These are phyloP conservation scores for Fusarium papillatum DNA, from an alignment of 2,329 filamentous ascomycete genomes.

Conservation along the genomic window DNA sequence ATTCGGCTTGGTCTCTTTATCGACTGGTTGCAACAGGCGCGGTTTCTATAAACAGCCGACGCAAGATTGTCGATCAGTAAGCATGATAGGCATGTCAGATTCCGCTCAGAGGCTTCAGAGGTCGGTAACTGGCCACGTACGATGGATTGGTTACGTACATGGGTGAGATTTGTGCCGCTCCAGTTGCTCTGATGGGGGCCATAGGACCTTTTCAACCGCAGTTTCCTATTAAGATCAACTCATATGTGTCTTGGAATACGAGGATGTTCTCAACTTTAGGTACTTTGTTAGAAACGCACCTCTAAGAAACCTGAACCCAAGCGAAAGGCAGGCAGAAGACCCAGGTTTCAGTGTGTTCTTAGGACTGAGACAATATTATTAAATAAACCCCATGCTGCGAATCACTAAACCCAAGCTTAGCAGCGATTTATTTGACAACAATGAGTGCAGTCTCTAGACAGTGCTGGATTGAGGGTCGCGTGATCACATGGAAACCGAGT, in stretches of 20 bases:
- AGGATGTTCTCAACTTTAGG: not conserved
- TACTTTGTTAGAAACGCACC: not conserved
- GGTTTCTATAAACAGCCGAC: slow-evolving; percentile 1
- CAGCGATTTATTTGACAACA: not conserved
- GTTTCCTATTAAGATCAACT: not conserved
- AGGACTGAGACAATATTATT: not conserved
- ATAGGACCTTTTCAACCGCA: not conserved
- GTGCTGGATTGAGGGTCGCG: not conserved
- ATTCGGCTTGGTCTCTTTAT: not conserved
- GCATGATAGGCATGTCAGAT: not conserved
- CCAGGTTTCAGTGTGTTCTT: not conserved
- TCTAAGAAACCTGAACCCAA: not conserved
- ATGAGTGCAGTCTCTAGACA: not conserved
- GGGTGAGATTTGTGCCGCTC: not conserved
- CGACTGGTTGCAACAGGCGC: not conserved
- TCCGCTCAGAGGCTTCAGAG: not conserved
- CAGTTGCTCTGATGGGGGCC: not conserved
- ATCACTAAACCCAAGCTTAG: not conserved
- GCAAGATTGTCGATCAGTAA: slow-evolving; percentile 1
- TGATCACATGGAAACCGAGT: not conserved
- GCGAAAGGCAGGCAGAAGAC: not conserved
- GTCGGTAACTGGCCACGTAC: not conserved
- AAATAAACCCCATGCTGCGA: not conserved
- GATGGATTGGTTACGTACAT: not conserved
- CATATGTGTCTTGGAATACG: not conserved